A percentile compares a stretch with the other conserved stretches of the same genome.
phyloP scores from a whole-genome alignment of 1,284 basidiomycete genomes.

The Puccinia triticina region DNA sequence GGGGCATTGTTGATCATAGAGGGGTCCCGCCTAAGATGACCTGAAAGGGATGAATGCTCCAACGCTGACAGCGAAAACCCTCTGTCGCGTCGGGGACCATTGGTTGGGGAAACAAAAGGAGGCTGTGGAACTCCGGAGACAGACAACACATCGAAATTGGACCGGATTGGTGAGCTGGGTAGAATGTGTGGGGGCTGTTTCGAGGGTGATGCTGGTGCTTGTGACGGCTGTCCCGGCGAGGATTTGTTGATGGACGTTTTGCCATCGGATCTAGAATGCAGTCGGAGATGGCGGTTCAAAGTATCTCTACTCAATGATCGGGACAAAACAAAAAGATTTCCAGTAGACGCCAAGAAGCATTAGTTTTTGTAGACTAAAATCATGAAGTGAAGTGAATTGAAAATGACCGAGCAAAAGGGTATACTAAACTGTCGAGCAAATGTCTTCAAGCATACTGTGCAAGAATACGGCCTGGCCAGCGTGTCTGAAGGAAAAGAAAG shows the following conservation, averaged over 20 bases:
- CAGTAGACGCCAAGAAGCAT: too few relatives aligned
- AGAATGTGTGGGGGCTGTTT: background rate
- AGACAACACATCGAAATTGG: conserved; percentile 3
- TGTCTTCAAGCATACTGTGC: conserved; percentile 45
- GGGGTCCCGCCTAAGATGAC: background rate
- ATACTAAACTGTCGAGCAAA: conserved; percentile 51
- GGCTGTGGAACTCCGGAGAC: background rate
- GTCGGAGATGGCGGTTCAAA: conserved; percentile 47
- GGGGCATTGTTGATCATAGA: background rate
- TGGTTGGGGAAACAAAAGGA: background rate
- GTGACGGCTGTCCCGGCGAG: background rate
- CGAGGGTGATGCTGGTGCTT: background rate
- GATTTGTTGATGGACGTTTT: conserved; percentile 9
- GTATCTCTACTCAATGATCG: conserved; percentile 33
- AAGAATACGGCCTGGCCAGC: conserved; percentile 42
- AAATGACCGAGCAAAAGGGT: background rate
- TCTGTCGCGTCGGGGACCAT: conserved; percentile 16
- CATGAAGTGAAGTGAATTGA: too few relatives aligned
- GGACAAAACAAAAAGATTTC: background rate
- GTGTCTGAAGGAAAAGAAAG: conserved; percentile 30
- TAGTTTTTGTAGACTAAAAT: background rate
- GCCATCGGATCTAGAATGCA: conserved; percentile 38
- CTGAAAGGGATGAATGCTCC: conserved; percentile 17
- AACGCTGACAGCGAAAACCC: conserved; percentile 37
- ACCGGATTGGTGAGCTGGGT: background rate